Percentiles rank a stretch among this genome's conserved stretches.
Evolutionary conservation across 2,329 filamentous ascomycete genomes (phyloP).

Genomic region (Aureobasidium sp.): DNA sequence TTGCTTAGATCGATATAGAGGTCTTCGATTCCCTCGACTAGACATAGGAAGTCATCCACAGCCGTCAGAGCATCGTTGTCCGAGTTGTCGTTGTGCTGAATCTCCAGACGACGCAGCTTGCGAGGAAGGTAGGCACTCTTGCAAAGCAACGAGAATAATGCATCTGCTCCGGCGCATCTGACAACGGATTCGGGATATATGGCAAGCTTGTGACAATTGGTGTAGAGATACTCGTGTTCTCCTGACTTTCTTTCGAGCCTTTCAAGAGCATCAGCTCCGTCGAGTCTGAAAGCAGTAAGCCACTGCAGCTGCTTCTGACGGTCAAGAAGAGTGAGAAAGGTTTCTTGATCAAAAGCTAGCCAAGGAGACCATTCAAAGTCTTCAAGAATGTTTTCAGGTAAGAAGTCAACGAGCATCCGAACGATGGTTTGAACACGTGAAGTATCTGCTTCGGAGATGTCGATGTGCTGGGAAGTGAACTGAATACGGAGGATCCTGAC

Average conservation of each 20-base stretch:
- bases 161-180: conserved; percentile 40
- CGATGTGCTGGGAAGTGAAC: conserved; percentile 28
- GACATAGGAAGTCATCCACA: conserved; percentile 41
- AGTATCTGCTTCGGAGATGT: conserved; percentile 29
- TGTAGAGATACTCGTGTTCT: conserved; percentile 34
- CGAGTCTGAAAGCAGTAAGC: conserved; percentile 42
- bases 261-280: conserved; percentile 34
- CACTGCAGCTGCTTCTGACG: conserved; percentile 44
- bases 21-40: conserved; percentile 38
- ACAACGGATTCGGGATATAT: conserved; percentile 42
- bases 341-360: conserved; percentile 42
- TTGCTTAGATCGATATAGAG: conserved; percentile 39
- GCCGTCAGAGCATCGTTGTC: conserved; percentile 42
- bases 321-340: conserved; percentile 40
- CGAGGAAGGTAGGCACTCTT: conserved; percentile 39
- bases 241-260: conserved; percentile 37
- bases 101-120: conserved; percentile 38
- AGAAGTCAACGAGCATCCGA: conserved; percentile 42
- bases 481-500: conserved; percentile 42
- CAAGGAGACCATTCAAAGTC: conserved; percentile 47
- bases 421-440: conserved; percentile 33
- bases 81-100: conserved; percentile 42
- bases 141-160: conserved; percentile 41
- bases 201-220: conserved; percentile 37
- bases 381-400: conserved; percentile 43